Evolutionary conservation across 495 filamentous ascomycete species (phyloP).

Genomic region (Aspergillus sclerotioniger): DNA sequence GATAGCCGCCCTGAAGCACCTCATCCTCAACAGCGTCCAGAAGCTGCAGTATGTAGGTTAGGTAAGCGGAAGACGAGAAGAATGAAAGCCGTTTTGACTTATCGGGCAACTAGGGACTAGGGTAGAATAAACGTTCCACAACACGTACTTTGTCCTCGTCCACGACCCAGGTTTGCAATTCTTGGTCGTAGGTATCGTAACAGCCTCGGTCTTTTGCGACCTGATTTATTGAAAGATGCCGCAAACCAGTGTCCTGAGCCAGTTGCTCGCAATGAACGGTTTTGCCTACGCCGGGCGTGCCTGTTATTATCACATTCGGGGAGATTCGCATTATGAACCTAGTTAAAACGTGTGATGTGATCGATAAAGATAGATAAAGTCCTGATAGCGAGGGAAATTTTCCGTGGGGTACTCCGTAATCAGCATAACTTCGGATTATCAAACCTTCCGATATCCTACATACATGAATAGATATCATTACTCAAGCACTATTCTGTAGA

Average conservation of each 20-base stretch:
- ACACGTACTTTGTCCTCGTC: conserved; percentile 87
- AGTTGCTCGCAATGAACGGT: conserved; percentile 82
- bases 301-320: conserved; percentile 93
- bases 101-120: conserved; percentile 1
- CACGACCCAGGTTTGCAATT: conserved; percentile 84
- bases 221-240: conserved; percentile 85
- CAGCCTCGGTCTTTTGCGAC: conserved; percentile 82
- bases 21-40: conserved; percentile 87
- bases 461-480: neutral
- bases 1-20: conserved; percentile 72
- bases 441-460: conserved; percentile 1
- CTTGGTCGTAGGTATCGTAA: conserved; percentile 81
- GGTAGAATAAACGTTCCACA: conserved; percentile 8
- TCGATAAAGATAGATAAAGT: neutral
- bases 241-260: conserved; percentile 68
- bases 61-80: conserved; percentile 11
- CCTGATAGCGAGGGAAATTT: conserved; percentile 11
- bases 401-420: conserved; percentile 13
- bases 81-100: neutral
- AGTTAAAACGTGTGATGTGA: neutral
- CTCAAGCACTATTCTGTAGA: neutral
- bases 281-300: conserved; percentile 94
- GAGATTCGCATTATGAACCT: conserved; percentile 48
- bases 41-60: conserved; percentile 50
- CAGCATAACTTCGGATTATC: conserved; percentile 12